Percentiles rank a stretch among this genome's conserved stretches.
phyloP scores from a whole-genome alignment of 1,139 yeast species.

The Petasospora fabianii region DNA sequence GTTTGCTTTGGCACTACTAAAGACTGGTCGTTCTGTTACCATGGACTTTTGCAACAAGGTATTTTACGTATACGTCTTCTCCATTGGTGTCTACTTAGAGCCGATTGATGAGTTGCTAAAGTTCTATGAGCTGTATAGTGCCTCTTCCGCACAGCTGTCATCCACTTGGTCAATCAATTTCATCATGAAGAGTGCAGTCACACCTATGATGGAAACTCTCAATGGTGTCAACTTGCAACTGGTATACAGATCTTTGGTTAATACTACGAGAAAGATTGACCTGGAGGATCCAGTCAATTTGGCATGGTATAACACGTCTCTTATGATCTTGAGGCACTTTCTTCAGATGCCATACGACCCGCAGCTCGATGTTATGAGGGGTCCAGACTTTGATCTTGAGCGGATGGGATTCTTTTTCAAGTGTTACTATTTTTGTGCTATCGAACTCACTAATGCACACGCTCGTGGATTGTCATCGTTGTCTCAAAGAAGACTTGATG shows the following conservation, averaged over 20 bases:
- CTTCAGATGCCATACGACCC: conserved; percentile 21
- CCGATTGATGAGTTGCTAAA: conserved; percentile 39
- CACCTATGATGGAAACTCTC: conserved; percentile 30
- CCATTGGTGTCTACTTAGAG: conserved; percentile 44
- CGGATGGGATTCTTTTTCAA: conserved; percentile 10
- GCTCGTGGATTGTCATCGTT: background rate
- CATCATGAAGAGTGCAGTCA: conserved; percentile 19
- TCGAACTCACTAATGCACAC: background rate
- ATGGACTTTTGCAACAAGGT: conserved; percentile 39
- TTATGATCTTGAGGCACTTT: conserved; percentile 11
- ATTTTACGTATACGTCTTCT: conserved; percentile 42
- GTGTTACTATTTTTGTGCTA: conserved; percentile 12
- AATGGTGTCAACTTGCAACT: conserved; percentile 29
- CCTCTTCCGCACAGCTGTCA: conserved; percentile 14
- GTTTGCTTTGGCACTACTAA: conserved; percentile 40
- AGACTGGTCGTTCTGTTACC: conserved; percentile 34
- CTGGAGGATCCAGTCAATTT: conserved; percentile 25
- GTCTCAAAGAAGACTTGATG: conserved; percentile 2
- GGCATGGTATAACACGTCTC: conserved; percentile 29
- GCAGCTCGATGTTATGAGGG: conserved; percentile 12
- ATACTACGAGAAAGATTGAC: conserved; percentile 24
- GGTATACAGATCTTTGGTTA: conserved; percentile 26
- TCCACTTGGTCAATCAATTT: conserved; percentile 14
- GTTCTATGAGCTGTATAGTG: conserved; percentile 16
- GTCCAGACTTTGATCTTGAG: conserved; percentile 4